phyloP scores from a whole-genome alignment of 805 yeast species.

The Metschnikowia shivogae region DNA sequence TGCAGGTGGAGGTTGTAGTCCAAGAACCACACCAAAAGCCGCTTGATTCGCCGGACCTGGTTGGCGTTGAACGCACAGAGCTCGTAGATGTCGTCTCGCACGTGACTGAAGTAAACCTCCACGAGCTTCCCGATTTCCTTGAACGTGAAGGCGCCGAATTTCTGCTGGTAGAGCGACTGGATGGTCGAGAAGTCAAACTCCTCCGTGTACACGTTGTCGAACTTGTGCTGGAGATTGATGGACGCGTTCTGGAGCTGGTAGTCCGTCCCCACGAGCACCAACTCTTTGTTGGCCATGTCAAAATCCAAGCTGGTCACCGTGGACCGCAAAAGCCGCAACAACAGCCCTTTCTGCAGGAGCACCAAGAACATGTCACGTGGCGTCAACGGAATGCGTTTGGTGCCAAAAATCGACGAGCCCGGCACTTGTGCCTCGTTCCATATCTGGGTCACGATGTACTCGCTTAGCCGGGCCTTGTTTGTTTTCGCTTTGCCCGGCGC shows the following conservation, averaged over 20 bases:
- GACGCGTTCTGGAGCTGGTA: constrained; percentile 42
- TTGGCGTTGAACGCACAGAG: constrained; percentile 25
- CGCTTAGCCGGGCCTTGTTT: constrained; percentile 19
- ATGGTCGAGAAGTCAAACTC: constrained; percentile 31
- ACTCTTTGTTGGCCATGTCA: constrained; percentile 23
- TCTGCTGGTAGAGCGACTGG: constrained; percentile 24
- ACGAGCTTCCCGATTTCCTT: constrained; percentile 26
- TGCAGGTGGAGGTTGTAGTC: constrained; percentile 28
- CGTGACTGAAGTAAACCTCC: constrained; percentile 33
- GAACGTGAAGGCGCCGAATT: constrained; percentile 26
- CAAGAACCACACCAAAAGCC: constrained; percentile 38
- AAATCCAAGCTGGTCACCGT: constrained; percentile 39
- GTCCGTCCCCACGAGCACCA: constrained; percentile 39
- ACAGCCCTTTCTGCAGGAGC: constrained; percentile 34
- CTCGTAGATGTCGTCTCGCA: constrained; percentile 26
- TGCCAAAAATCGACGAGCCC: constrained; percentile 26
- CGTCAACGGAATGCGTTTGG: constrained; percentile 29
- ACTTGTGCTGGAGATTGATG: constrained; percentile 32
- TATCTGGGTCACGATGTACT: constrained; percentile 26
- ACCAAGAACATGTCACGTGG: constrained; percentile 40
- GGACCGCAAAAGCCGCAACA: constrained; percentile 37
- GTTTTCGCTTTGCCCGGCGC: constrained; percentile 2
- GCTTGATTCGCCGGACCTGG: constrained; percentile 32
- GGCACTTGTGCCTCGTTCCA: constrained; percentile 33
- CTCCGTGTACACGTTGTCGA: constrained; percentile 25